These are phyloP conservation scores for Astrothelium macrocarpum DNA, from an alignment of 495 filamentous ascomycete genomes.

Conservation along the genomic window DNA sequence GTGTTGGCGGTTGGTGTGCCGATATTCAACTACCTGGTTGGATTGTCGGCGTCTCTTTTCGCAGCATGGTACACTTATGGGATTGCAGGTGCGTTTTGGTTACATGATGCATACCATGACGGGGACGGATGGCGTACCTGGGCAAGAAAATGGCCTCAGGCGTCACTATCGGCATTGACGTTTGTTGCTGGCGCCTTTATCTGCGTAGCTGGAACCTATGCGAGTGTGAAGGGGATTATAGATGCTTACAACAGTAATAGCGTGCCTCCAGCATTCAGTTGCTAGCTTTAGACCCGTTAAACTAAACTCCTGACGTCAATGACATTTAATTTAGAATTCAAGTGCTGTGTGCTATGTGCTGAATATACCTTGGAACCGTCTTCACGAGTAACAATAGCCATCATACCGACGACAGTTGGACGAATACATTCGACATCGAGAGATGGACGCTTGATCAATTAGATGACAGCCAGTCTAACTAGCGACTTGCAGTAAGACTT, in stretches of 20 bases:
- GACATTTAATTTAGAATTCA: too few relatives aligned
- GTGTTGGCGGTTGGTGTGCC: conserved; percentile 44
- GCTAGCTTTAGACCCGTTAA: neutral
- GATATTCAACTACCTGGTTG: conserved; percentile 45
- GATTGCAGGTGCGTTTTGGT: conserved; percentile 29
- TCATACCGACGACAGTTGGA: too few relatives aligned
- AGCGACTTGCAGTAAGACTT: too few relatives aligned
- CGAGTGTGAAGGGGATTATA: conserved; percentile 24
- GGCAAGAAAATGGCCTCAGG: conserved; percentile 24
- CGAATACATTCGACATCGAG: too few relatives aligned
- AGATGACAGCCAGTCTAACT: too few relatives aligned
- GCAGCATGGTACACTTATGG: conserved; percentile 32
- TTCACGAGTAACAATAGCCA: too few relatives aligned
- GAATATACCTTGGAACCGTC: too few relatives aligned
- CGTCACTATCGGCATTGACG: conserved; percentile 18
- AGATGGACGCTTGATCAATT: too few relatives aligned
- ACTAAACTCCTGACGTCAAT: neutral
- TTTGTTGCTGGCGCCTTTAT: conserved; percentile 27
- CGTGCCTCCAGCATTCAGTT: conserved; percentile 8
- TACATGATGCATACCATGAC: conserved; percentile 29
- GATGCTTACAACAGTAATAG: conserved; percentile 25
- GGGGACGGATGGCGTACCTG: conserved; percentile 23
- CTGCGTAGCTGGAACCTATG: conserved; percentile 29
- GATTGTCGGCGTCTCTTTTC: conserved; percentile 37
- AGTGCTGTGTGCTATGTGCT: too few relatives aligned